Evolutionary conservation across 169 alveolate genomes (phyloP), one percentile per base, ranked within the genome.

Genomic region (Theileria orientalis): DNA sequence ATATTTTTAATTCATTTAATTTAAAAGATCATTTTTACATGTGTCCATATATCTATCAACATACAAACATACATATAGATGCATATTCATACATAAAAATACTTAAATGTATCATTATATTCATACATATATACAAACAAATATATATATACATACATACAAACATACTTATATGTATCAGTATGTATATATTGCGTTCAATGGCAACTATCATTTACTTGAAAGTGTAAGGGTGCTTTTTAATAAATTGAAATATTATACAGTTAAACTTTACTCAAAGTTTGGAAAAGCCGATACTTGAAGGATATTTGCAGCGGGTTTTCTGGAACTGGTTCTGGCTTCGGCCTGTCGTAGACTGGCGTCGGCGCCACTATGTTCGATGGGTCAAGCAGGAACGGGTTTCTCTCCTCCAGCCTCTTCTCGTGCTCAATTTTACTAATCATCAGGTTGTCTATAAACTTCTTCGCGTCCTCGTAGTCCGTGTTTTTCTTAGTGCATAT

Each of bases 341-440:
- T 8, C 29, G 25, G 30, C 13, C 16, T 13, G 1, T 59, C 30
- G 23, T 13, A 60, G 8, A 1, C 21, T 23, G 33, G 61, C 0
- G 11, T 9, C 49, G 74, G 86, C 13, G 86, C 86, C 40, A 61
- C 74, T 54, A 78, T 69, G 57, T 47, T n/a, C 40, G 70, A n/a
- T 21, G 86, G 86, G 44, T 78, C 83, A 3, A 78, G 23, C 9
- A 69, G 27, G 37, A 74, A 59, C 16, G 16, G 54, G 46, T 16
- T 49, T 23, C 23, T 74, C 2, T 21, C 35, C 6, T 37, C 27
- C 21, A 69, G 72, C 57, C 29, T 25, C 2, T 27, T 25, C 9
- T 21, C 30, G 0, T n/a, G 72, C 47, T 35, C 60, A 1, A 41
- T 44, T 1, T 13, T 70, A 42, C 32, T 16, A 40, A 19, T 14